Percentiles rank a stretch among this genome's conserved stretches.
Evolutionary conservation across 169 alveolate species (phyloP).

Genomic region (Plasmodium falciparum): DNA sequence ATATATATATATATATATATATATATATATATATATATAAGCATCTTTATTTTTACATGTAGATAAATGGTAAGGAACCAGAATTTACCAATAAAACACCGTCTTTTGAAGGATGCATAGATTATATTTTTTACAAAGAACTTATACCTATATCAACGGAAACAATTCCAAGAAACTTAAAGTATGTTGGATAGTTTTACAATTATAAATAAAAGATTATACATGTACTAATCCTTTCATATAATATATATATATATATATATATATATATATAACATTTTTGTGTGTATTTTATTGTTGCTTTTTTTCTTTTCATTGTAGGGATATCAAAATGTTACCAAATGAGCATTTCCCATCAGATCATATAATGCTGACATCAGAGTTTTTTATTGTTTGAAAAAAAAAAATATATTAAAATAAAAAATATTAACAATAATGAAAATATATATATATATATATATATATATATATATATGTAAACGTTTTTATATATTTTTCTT

Average conservation of each 20-base stretch:
- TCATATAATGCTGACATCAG: constrained; percentile 30
- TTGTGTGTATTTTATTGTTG: not conserved
- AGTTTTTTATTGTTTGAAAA: constrained; percentile 38
- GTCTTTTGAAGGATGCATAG: constrained; percentile 30
- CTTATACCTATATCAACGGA: constrained; percentile 46
- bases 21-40: not conserved
- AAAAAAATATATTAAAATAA: no score
- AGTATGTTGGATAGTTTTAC: not conserved
- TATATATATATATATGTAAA: no score
- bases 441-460: no score
- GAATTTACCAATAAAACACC: constrained; percentile 47
- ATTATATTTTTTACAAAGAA: constrained; percentile 42
- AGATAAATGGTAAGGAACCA: constrained; percentile 67
- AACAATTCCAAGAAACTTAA: constrained; percentile 23
- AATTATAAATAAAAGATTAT: not conserved
- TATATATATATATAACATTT: not conserved
- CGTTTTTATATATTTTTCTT: no score
- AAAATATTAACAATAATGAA: no score
- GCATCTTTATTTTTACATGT: not conserved
- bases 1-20: constrained; percentile 2
- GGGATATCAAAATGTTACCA: constrained; percentile 28
- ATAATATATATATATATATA: constrained; percentile 3
- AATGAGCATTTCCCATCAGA: constrained; percentile 31
- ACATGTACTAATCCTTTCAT: not conserved
- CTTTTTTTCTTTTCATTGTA: constrained; percentile 13